Evolutionary conservation across 768 basidiomycete genomes (phyloP).

Genomic region (Boletellus emodensis): DNA sequence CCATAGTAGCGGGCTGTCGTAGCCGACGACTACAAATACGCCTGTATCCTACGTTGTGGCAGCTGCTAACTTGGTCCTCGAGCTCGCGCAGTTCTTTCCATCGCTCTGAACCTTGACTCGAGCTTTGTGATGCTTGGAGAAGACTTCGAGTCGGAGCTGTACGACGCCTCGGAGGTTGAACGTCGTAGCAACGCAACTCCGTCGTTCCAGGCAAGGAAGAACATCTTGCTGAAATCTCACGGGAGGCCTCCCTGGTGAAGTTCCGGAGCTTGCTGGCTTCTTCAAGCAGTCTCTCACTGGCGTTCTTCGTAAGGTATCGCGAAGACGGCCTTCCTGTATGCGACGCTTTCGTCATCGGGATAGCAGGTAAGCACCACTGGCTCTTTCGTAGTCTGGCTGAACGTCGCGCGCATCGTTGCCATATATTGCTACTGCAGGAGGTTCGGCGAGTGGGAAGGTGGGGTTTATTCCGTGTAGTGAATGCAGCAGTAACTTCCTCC

Average conservation of each 20-base stretch:
- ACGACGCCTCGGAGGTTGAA: slow-evolving; percentile 16
- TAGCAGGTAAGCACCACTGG: slow-evolving; percentile 57
- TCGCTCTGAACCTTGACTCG: background rate
- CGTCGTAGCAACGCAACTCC: slow-evolving; percentile 13
- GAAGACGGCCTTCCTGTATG: slow-evolving; percentile 65
- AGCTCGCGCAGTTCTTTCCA: background rate
- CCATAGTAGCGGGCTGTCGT: slow-evolving; percentile 7
- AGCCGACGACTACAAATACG: slow-evolving; percentile 33
- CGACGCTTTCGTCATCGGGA: slow-evolving; percentile 80
- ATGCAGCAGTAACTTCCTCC: slow-evolving; percentile 1
- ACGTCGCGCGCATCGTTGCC: background rate
- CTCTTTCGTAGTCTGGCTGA: background rate
- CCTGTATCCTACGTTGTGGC: background rate
- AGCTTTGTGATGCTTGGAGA: slow-evolving; percentile 24
- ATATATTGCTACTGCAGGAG: slow-evolving; percentile 45
- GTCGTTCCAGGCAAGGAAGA: slow-evolving; percentile 47
- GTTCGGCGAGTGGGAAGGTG: slow-evolving; percentile 87
- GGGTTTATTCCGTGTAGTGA: slow-evolving; percentile 8
- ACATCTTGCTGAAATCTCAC: slow-evolving; percentile 77
- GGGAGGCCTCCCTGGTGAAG: slow-evolving; percentile 79
- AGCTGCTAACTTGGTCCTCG: too few species aligned
- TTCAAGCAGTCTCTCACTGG: slow-evolving; percentile 11
- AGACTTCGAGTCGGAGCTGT: slow-evolving; percentile 17
- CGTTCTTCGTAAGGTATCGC: slow-evolving; percentile 56
- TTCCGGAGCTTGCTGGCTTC: slow-evolving; percentile 7